Base-by-base conservation (phyloP, 768 basidiomycete genomes). In the Mrakia frigida region DNA sequence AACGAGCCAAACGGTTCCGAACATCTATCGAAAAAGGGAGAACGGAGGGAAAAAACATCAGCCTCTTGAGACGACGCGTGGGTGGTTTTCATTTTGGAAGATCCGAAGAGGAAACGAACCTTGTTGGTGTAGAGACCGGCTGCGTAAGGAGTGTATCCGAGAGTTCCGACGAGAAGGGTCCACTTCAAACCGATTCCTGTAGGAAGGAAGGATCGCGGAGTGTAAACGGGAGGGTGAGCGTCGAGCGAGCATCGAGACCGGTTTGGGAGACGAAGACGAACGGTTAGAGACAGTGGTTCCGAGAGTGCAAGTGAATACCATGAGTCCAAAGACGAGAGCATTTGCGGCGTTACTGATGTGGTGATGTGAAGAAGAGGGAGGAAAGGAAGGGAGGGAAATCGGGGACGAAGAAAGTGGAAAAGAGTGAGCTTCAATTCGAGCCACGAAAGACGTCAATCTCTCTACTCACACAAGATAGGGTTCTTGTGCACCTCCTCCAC, bases 101-200 rank as follows among this genome's bases (percentile, higher is more conserved):
- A n/a, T n/a, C n/a, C n/a, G n/a, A n/a, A n/a, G n/a, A n/a, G n/a
- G n/a, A n/a, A 41, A 41, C 63, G 6, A 77, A 50, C 63, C 43
- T 81, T 80, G 72, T 83, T 83, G 65, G 73, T 73, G 67, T 82
- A 82, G 7, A 83, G 79, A 0, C 82, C 82, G 18, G 80, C 81
- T 4, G 80, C 79, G 75, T 82, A 82, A 0, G 79, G 50, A 2
- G 67, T 53, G 41, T 77, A 73, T 5, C 60, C 75, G 41, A 72
- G 3, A 1, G 50, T 46, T 33, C 61, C 41, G 13, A 68, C 16
- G 63, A 71, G 16, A 13, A 60, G 56, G 50, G 75, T 25, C 31
- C 43, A 74, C 31, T 65, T 74, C 41, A 71, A 10, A 5, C 31
- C 46, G 41, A 72, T 33, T 56, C 31, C 31, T 56, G 25, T 11